These are phyloP conservation scores for Cnidoscolus chayamansa DNA, from an alignment of 441 rosid genomes.

Conservation along the genomic window DNA sequence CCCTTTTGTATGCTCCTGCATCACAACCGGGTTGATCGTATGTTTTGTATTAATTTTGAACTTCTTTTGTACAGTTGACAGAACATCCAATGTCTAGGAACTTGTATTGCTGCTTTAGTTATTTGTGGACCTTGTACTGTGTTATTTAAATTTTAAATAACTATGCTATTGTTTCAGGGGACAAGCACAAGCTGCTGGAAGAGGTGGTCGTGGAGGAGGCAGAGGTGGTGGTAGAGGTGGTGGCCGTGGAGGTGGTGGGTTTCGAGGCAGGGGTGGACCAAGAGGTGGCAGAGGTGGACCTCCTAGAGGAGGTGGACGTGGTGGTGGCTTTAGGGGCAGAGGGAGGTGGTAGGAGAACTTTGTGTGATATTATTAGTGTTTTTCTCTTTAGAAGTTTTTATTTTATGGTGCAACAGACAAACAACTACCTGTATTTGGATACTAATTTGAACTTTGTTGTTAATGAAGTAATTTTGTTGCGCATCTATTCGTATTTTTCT, in stretches of 20 bases:
- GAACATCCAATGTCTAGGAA: too few species aligned
- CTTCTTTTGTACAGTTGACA: background rate
- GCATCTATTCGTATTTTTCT: background rate
- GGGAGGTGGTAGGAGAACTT: conserved; percentile 50
- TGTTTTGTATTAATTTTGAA: background rate
- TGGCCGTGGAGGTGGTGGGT: conserved; percentile 43
- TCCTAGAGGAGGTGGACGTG: conserved; percentile 52
- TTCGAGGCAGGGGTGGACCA: conserved; percentile 68
- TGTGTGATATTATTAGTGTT: conserved; percentile 27
- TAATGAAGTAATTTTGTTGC: conserved; percentile 21
- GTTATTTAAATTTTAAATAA: background rate
- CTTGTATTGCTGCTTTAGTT: background rate
- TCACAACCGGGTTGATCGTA: background rate
- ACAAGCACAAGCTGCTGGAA: conserved; percentile 28
- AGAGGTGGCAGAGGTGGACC: conserved; percentile 64
- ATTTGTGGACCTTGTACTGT: background rate
- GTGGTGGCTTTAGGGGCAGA: conserved; percentile 82
- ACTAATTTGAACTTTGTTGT: conserved; percentile 15
- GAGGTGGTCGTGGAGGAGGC: conserved; percentile 64
- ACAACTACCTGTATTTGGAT: conserved; percentile 20
- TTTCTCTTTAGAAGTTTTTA: conserved; percentile 19
- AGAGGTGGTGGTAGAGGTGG: conserved; percentile 55
- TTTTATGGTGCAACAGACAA: conserved; percentile 15
- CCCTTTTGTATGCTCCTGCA: background rate
- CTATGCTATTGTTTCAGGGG: conserved; percentile 41